These are phyloP conservation scores for Chaetomiaceae sp. DNA, from an alignment of 2,329 filamentous ascomycete genomes.

Conservation along the genomic window DNA sequence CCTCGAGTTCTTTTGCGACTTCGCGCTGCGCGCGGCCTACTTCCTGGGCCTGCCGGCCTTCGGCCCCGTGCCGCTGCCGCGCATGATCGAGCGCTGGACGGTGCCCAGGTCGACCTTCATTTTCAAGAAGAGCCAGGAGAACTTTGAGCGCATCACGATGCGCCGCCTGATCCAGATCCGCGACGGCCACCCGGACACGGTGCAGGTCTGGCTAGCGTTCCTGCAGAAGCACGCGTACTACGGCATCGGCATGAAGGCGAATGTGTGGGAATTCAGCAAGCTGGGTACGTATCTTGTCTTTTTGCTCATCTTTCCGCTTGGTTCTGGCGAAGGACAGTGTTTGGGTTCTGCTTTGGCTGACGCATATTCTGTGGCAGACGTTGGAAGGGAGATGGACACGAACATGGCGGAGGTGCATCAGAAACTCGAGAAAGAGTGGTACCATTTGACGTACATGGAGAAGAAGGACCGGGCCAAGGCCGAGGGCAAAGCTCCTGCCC, in stretches of 20 bases:
- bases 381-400: conserved; percentile 47
- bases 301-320: not conserved
- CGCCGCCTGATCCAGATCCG: conserved; percentile 85
- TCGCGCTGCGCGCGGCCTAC: conserved; percentile 89
- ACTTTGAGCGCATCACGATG: conserved; percentile 88
- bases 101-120: conserved; percentile 85
- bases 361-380: conserved; percentile 34
- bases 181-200: conserved; percentile 81
- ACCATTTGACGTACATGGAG: conserved; percentile 45
- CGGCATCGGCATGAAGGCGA: conserved; percentile 98
- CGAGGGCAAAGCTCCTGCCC: conserved; percentile 47
- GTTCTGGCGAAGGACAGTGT: too few species aligned
- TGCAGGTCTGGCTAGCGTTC: conserved; percentile 89
- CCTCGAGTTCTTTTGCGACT: conserved; percentile 90
- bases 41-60: conserved; percentile 81
- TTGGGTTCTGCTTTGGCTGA: not conserved
- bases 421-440: conserved; percentile 47
- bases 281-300: conserved; percentile 47
- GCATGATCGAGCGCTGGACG: conserved; percentile 88
- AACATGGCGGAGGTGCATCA: conserved; percentile 37
- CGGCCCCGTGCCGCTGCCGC: conserved; percentile 79
- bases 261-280: conserved; percentile 82
- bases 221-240: conserved; percentile 87
- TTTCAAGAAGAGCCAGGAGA: conserved; percentile 96
- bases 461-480: conserved; percentile 43